These are phyloP conservation scores for Podospora anserina DNA, from an alignment of 495 filamentous ascomycete species.

Conservation along the genomic window DNA sequence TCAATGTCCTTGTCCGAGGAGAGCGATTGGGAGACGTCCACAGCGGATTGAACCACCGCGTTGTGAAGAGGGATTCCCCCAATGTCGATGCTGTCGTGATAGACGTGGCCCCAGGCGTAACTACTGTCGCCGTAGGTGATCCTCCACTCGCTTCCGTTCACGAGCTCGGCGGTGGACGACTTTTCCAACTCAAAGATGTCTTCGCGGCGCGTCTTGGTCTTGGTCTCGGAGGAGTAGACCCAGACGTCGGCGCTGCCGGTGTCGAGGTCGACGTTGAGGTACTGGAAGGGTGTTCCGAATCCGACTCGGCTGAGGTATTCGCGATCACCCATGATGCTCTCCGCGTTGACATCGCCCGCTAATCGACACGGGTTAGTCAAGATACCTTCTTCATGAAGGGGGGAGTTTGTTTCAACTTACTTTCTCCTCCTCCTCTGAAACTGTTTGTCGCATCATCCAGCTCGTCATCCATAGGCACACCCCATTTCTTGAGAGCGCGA, in stretches of 20 bases:
- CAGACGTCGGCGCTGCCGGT: constrained; percentile 70
- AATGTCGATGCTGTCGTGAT: constrained; percentile 37
- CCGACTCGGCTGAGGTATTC: constrained; percentile 61
- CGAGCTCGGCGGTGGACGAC: constrained; percentile 57
- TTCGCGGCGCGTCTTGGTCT: background rate
- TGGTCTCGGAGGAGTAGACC: constrained; percentile 28
- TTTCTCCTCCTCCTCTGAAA: background rate
- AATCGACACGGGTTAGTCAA: background rate
- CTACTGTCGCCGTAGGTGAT: constrained; percentile 57
- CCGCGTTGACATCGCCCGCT: constrained; percentile 23
- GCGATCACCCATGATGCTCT: constrained; percentile 43
- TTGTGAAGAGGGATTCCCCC: constrained; percentile 52
- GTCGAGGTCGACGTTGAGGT: constrained; percentile 64
- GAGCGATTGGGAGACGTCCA: constrained; percentile 31
- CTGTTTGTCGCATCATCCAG: constrained; percentile 7
- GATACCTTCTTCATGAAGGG: background rate
- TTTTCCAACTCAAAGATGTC: constrained; percentile 43
- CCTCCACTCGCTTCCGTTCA: constrained; percentile 56
- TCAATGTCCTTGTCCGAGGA: constrained; percentile 27
- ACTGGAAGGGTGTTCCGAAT: constrained; percentile 69
- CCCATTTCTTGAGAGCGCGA: constrained; percentile 27
- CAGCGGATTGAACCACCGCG: constrained; percentile 53
- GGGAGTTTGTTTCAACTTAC: background rate
- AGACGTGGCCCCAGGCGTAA: constrained; percentile 37
- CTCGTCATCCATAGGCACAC: constrained; percentile 7